Evolutionary conservation across 2,329 filamentous ascomycete genomes (phyloP), one percentile per base, ranked within the genome.

Genomic region (Elsinoe necatrix): DNA sequence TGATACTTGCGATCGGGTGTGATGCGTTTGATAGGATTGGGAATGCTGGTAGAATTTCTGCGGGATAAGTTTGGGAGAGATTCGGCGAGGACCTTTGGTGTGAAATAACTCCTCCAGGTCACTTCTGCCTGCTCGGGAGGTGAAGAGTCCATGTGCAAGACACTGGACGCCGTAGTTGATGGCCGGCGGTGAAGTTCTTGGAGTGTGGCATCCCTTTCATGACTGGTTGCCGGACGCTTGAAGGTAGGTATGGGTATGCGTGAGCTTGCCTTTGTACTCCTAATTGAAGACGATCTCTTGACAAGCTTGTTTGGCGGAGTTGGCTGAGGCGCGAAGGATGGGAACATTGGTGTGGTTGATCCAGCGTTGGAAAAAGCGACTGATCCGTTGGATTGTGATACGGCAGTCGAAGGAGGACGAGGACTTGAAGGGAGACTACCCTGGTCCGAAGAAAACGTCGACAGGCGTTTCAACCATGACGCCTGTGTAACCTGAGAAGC

Each of bases 151-250:
- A 48, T 20, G 5, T 18, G 54, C 12, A 52, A 23, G 35, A 58
- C 41, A 51, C 27, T 55, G 25, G 27, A 60, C 9, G 16, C 9
- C 7, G 41, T 35, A 27, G 16, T 54, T 21, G 47, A 47, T 11
- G 39, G 48, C 37, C 55, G 41, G 11, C 54, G 41, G 14, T 55
- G 55, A 9, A 58, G 58, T 16, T 66, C 64, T 62, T 87, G 82
- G 25, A 89, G 72, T 1, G 85, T 88, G 31, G 82, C 83, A 45
- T 85, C 86, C 63, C 87, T 79, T 67, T 91, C 86, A 66, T 90
- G 86, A 68, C 87, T 90, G 16, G 87, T 91, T 45, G 86, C 86
- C 54, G 87, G 87, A 63, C 87, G 77, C 58, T 85, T 82, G 58
- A 91, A 77, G 20, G 80, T 82, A 1, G 82, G 79, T 60, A 86